Conservation (phyloP, 768 basidiomycete species). For the Myochromella boudieri region DNA sequence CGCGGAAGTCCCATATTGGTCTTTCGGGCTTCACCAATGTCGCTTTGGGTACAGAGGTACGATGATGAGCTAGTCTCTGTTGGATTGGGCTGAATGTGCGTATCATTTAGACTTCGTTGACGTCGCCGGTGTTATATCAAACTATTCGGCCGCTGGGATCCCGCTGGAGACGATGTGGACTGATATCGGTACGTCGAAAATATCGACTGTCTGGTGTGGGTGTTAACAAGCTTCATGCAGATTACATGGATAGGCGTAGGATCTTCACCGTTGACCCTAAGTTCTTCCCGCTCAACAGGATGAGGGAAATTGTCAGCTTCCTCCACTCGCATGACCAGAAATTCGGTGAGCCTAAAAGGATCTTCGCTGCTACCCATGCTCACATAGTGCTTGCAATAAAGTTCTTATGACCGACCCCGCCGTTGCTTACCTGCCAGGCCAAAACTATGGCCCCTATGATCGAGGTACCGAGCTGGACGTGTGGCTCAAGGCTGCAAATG, state of each 20-base stretch:
- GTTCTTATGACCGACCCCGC: conserved; percentile 79
- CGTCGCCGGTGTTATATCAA: conserved; percentile 59
- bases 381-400: conserved; percentile 20
- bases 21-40: conserved; percentile 72
- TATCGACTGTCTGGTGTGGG: background rate
- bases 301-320: conserved; percentile 66
- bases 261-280: conserved; percentile 69
- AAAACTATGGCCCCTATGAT: conserved; percentile 52
- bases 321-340: conserved; percentile 60
- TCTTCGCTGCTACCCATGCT: background rate
- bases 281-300: conserved; percentile 61
- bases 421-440: conserved; percentile 48
- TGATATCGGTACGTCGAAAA: conserved; percentile 51
- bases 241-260: conserved; percentile 69
- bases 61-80: conserved; percentile 11
- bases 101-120: conserved; percentile 53
- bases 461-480: conserved; percentile 53
- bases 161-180: conserved; percentile 82
- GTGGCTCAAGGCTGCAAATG: conserved; percentile 64
- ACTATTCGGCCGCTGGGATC: conserved; percentile 59
- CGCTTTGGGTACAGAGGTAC: conserved; percentile 65
- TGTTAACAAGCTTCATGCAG: conserved; percentile 25
- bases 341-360: conserved; percentile 45
- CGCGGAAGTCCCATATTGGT: conserved; percentile 76
- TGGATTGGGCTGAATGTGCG: background rate